Base-by-base conservation (phyloP, 2,329 filamentous ascomycete species). In the Rhynchosporium agropyri region DNA sequence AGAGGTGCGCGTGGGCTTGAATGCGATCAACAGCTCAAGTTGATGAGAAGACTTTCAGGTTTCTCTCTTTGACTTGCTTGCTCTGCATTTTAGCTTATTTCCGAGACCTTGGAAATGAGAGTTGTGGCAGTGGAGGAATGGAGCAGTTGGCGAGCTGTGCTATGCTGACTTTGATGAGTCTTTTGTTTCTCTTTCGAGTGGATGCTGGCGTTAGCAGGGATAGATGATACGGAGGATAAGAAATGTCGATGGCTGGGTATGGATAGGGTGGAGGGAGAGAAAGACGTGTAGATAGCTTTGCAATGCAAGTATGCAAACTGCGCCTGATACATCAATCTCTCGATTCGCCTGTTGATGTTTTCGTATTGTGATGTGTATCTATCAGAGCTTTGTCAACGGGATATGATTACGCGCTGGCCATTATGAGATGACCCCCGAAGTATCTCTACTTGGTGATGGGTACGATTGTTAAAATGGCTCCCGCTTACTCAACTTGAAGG, bases 281-380 rank as follows among this genome's bases (percentile, higher is more conserved):
- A 60, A 63, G 62, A 50, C 58, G 62, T n/a, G 68, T 53, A 36
- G 63, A 65, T 33, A 65, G 58, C 10, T 68, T 67, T 67, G 68
- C 66, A 67, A 63, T 36, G 68, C 63, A 66, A 60, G 67, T 20
- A 20, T 20, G 20, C 26, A 5, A 26, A 26, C 10, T 42, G n/a
- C 50, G 26, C 50, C 36, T 42, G 50, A 54, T 36, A 36, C 5
- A 6, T 6, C 33, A 1, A 10, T 6, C 9, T 36, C 33, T 10
- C 2, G 1, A 10, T 6, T 36, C 6, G 33, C 33, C 9, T 36
- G 33, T 36, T 36, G 5, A 36, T 36, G 33, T 36, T 5, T 36
- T 10, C 9, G 33, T 36, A 36, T 36, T 10, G 33, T 36, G 33
- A 36, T 36, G 9, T 36, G 2, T 20, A 20, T 1, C 20, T 20